Evolutionary conservation across 2,329 filamentous ascomycete genomes (phyloP).

Genomic region (Aspergillus sergii): DNA sequence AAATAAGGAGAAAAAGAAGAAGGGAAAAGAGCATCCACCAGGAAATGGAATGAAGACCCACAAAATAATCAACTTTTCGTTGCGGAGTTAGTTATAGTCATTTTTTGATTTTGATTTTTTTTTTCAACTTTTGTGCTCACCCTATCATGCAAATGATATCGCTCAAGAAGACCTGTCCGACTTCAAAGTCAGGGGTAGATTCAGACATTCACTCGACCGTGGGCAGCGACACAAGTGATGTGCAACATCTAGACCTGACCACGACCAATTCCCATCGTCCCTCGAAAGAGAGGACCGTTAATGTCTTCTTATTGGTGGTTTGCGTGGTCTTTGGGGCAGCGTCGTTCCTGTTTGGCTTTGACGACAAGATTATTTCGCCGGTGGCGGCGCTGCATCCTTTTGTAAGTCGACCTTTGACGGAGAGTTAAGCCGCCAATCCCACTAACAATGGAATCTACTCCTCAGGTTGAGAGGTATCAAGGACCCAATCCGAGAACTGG

Average conservation of each 20-base stretch:
- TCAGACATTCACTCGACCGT: background rate
- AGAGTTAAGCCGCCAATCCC: background rate
- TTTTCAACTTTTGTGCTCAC: background rate
- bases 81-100: background rate
- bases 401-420: constrained; percentile 22
- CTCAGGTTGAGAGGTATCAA: constrained; percentile 34
- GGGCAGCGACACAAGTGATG: constrained; percentile 7
- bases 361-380: constrained; percentile 37
- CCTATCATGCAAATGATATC: background rate
- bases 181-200: background rate
- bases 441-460: background rate
- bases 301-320: constrained; percentile 28
- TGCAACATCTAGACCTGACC: constrained; percentile 23
- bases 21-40: background rate
- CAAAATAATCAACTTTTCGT: background rate
- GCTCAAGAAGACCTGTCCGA: background rate
- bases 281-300: constrained; percentile 23
- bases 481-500: constrained; percentile 28
- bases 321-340: constrained; percentile 34
- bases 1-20: background rate
- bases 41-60: background rate
- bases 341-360: constrained; percentile 37
- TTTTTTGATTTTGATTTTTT: no score
- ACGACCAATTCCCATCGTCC: background rate
- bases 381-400: constrained; percentile 31